Base-by-base conservation (phyloP, 129 eudicot genomes). In the Glebionis coronaria region DNA sequence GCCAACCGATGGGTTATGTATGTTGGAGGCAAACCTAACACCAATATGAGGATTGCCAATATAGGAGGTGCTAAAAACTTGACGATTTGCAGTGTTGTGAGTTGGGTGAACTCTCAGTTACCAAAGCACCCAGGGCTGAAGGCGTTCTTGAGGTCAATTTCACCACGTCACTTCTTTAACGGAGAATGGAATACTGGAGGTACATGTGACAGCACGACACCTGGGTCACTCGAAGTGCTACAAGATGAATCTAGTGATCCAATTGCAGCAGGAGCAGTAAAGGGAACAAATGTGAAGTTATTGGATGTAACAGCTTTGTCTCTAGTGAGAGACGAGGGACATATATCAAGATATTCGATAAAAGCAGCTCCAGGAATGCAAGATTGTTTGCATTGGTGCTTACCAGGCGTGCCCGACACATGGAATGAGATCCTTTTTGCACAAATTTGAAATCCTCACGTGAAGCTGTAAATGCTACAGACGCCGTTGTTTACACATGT, bases 141-240 rank as follows among this genome's bases (percentile, higher is more conserved):
- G 80, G 95, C 88, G 9, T 92, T 92, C 45, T 82, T 69, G 59
- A 80, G 98, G 65, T 56, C 98, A 9, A 83, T 92, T 68, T 88
- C 98, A 27, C 98, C 98, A 0, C 72, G 98, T 61, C 98, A 92
- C 76, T 92, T 92, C 81, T 92, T 92, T 65, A 83, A 92, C 47
- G 98, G 98, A 76, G 98, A 92, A 59, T 92, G 98, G 98, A 84
- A 92, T 46, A 92, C 83, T 19, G 98, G 98, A 5, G 98, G 98
- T 47, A 88, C 95, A 18, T 92, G 98, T 73, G 96, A 92, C 77
- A 86, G 84, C 42, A 83, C 91, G 19, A 78, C 83, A 64, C 96
- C 82, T 23, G 88, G 72, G 7, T 82, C 84, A 19, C 47, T 80
- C 60, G 89, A 92, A 71, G 95, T 86, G 28, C 3, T 66, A 16